phyloP scores from a whole-genome alignment of 768 basidiomycete genomes.

The Myochromella boudieri region DNA sequence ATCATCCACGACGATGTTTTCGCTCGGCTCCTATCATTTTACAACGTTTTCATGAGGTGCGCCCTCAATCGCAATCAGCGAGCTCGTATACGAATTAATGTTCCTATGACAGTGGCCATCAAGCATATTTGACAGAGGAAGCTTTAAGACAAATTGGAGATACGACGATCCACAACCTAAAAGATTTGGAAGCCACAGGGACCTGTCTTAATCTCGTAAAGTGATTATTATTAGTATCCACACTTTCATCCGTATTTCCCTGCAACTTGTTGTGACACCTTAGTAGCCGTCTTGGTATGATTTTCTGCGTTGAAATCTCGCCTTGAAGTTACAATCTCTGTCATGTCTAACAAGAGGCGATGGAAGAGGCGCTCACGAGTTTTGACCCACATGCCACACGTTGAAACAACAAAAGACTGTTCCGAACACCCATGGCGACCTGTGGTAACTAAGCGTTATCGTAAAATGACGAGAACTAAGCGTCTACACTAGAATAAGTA shows the following conservation, averaged over 20 bases:
- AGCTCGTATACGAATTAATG: neutral
- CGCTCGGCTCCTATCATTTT: constrained; percentile 43
- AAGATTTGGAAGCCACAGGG: constrained; percentile 30
- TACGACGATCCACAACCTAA: constrained; percentile 36
- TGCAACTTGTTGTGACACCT: too few species aligned
- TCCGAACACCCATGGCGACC: constrained; percentile 63
- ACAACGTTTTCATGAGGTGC: constrained; percentile 46
- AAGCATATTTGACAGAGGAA: constrained; percentile 42
- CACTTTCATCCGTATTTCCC: too few species aligned
- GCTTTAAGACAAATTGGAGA: constrained; percentile 39
- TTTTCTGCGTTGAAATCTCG: too few species aligned
- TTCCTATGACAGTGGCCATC: constrained; percentile 34
- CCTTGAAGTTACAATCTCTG: too few species aligned
- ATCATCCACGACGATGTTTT: constrained; percentile 46
- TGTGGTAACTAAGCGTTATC: too few species aligned
- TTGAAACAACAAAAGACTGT: constrained; percentile 47
- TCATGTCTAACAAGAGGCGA: too few species aligned
- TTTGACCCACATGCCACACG: constrained; percentile 57
- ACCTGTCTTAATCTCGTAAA: constrained; percentile 27
- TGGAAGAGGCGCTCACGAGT: constrained; percentile 71
- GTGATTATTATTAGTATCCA: neutral
- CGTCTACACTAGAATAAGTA: constrained; percentile 60
- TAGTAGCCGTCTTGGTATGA: too few species aligned
- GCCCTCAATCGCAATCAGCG: neutral
- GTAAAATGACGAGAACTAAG: neutral